phyloP scores from a whole-genome alignment of 805 yeast genomes.

The Myxozyma monticola region DNA sequence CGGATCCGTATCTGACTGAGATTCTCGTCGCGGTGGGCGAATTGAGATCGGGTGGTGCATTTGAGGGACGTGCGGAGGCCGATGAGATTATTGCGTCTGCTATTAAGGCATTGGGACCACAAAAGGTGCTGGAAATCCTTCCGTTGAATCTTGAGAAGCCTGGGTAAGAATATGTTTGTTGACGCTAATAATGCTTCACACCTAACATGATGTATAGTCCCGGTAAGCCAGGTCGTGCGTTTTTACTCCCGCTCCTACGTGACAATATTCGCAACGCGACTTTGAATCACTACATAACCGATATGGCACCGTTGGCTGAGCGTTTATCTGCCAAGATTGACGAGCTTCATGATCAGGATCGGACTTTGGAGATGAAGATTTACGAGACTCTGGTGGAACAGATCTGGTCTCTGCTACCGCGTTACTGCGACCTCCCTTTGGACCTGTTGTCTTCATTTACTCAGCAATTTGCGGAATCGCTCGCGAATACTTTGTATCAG shows the following conservation, averaged over 20 bases:
- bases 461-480: constrained; percentile 71
- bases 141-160: constrained; percentile 76
- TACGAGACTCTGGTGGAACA: constrained; percentile 86
- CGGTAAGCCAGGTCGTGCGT: constrained; percentile 80
- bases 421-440: constrained; percentile 80
- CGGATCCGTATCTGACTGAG: constrained; percentile 68
- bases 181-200: background rate
- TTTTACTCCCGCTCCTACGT: constrained; percentile 88
- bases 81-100: constrained; percentile 81
- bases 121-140: constrained; percentile 65
- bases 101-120: constrained; percentile 82
- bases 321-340: constrained; percentile 34
- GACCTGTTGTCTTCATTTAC: constrained; percentile 68
- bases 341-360: constrained; percentile 39
- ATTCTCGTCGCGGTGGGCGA: constrained; percentile 74
- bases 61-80: constrained; percentile 68
- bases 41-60: constrained; percentile 80
- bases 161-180: constrained; percentile 27
- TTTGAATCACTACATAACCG: constrained; percentile 59
- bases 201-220: constrained; percentile 25
- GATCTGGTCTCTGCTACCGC: constrained; percentile 87
- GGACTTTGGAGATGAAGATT: constrained; percentile 71
- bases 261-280: constrained; percentile 77
- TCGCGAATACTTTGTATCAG: constrained; percentile 74
- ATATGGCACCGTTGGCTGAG: constrained; percentile 63